Conservation (phyloP, 805 yeast genomes). For the Cyberlindnera mississippiensis region DNA sequence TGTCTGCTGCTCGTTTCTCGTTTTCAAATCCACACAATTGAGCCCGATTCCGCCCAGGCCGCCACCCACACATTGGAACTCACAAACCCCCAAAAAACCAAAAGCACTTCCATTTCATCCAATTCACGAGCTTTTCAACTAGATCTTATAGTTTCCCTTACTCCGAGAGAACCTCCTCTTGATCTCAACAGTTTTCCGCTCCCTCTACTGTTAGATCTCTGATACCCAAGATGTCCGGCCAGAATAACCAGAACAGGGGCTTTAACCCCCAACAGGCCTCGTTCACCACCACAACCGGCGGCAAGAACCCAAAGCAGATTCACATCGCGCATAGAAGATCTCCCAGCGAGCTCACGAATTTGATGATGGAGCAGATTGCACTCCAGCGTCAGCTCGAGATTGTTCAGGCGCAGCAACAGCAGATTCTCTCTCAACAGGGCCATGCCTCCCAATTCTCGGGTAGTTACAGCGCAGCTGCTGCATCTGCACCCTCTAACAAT, state of each 20-base stretch:
- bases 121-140: background rate
- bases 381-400: conserved; percentile 89
- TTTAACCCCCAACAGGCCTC: conserved; percentile 19
- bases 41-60: conserved; percentile 1
- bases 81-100: background rate
- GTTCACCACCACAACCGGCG: conserved; percentile 34
- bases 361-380: conserved; percentile 86
- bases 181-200: no score
- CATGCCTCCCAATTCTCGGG: conserved; percentile 11
- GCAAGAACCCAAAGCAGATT: conserved; percentile 53
- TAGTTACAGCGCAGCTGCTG: conserved; percentile 9
- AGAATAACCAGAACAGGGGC: conserved; percentile 13
- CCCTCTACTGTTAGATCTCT: background rate
- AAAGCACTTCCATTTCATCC: background rate
- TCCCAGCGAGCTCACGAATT: conserved; percentile 89
- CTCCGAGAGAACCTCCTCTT: no score
- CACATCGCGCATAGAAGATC: conserved; percentile 97
- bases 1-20: no score
- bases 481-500: conserved; percentile 5
- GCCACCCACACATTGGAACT: background rate
- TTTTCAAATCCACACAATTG: no score
- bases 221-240: conserved; percentile 6
- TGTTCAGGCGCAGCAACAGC: conserved; percentile 91
- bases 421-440: conserved; percentile 63
- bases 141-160: no score